Percentiles rank a stretch among this genome's conserved stretches.
Evolutionary conservation across 352 stramenopile genomes (phyloP).

Genomic region (Phytophthora citrophthora): DNA sequence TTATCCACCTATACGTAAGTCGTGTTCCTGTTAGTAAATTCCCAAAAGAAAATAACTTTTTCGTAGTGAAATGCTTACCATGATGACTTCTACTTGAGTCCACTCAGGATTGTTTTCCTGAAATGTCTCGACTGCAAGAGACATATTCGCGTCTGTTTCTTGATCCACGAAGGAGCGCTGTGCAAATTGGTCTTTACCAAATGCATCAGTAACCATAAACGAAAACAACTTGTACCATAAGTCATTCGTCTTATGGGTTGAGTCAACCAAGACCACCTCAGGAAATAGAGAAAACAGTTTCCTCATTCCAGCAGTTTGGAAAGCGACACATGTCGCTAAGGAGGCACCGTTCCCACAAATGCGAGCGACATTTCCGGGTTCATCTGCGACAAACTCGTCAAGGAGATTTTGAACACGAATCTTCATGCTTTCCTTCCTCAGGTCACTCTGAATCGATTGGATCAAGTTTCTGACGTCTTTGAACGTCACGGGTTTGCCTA

Average conservation of each 20-base stretch:
- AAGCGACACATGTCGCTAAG: background rate
- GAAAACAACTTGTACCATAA: background rate
- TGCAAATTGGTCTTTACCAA: background rate
- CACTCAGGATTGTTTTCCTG: background rate
- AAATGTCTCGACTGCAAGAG: background rate
- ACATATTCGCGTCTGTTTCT: background rate
- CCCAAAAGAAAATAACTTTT: too few relatives aligned
- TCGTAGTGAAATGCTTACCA: background rate
- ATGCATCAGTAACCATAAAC: background rate
- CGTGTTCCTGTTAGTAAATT: too few relatives aligned
- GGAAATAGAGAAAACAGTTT: background rate
- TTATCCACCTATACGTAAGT: too few relatives aligned
- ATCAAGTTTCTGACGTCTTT: background rate
- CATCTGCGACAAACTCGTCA: background rate
- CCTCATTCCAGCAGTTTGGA: background rate
- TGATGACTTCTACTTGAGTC: background rate
- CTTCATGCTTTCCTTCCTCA: background rate
- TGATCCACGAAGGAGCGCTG: background rate
- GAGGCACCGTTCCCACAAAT: background rate
- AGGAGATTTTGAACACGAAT: background rate
- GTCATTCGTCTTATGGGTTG: background rate
- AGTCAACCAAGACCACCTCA: background rate
- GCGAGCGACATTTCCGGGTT: background rate
- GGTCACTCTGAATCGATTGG: background rate
- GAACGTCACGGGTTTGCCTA: background rate